A percentile compares a stretch with the other conserved stretches of the same genome.
Evolutionary conservation across 495 filamentous ascomycete species (phyloP).

Genomic region (Daldinia decipiens): DNA sequence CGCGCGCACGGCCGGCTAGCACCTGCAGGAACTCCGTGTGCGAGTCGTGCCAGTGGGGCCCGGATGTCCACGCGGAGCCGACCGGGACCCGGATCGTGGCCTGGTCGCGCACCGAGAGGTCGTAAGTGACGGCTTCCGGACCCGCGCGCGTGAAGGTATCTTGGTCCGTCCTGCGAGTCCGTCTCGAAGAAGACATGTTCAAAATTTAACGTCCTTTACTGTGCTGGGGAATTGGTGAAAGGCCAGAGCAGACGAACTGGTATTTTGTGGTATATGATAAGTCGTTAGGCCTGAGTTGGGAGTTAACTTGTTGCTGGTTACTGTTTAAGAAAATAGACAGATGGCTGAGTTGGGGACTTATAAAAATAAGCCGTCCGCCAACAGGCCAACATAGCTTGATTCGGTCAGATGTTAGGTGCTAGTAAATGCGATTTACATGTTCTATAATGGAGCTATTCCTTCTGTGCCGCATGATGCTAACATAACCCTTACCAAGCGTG

Average conservation of each 20-base stretch:
- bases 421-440: neutral
- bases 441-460: neutral
- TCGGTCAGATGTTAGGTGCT: neutral
- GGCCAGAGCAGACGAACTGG: neutral
- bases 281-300: neutral
- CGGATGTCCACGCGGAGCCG: conserved; percentile 48
- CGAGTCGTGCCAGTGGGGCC: conserved; percentile 49
- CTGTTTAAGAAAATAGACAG: neutral
- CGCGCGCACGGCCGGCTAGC: conserved; percentile 39
- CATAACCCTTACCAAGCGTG: neutral
- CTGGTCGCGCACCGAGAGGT: conserved; percentile 39
- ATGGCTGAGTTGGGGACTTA: too few relatives aligned
- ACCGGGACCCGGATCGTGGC: conserved; percentile 47
- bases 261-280: neutral
- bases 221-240: neutral
- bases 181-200: conserved; percentile 9
- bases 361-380: neutral
- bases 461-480: neutral
- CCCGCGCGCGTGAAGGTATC: conserved; percentile 38
- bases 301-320: neutral
- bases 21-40: conserved; percentile 52
- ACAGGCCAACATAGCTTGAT: neutral
- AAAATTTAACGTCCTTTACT: too few relatives aligned
- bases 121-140: conserved; percentile 49
- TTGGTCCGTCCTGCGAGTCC: conserved; percentile 17